Evolutionary conservation across 768 basidiomycete species (phyloP), one percentile per base, ranked within the genome.

Genomic region (Kwoniella europaea): DNA sequence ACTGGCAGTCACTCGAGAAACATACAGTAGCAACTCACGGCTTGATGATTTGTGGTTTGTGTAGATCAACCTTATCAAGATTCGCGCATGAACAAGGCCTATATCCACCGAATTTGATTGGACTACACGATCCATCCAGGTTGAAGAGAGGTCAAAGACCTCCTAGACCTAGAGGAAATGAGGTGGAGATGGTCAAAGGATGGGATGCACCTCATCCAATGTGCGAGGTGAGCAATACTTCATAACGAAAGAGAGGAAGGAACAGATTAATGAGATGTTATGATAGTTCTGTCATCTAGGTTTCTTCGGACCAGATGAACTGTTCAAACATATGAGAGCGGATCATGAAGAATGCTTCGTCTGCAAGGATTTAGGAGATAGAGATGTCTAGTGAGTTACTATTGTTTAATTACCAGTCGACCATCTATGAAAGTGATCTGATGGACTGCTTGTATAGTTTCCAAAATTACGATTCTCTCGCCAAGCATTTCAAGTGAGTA

Each of bases 281-380:
- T n/a, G 35, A 12, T 89, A 89, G 77, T 98, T 98, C 82, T 97
- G 94, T 76, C 88, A 88, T n/a, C 91, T 93, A 75, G 94, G 92
- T 76, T 94, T 91, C 87, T 97, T 95, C 81, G 86, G 90, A n/a
- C 90, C 91, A 65, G 96, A 98, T 78, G 94, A 94, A 77, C 85
- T 98, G n/a, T 97, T 90, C 81, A 86, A 89, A 24, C 97, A 99
- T 82, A 92, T 98, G 90, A 89, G 95, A 63, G 91, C 94, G 79
- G 86, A 86, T 60, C 96, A 99, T 84, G 96, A 99, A 83, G 95
- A 98, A 78, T 98, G 96, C 82, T 97, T 97, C 75, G 83, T 99
- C 15, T 99, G 97, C 83, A 93, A 93, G 80, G 87, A 91, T 35
- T 88, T 90, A 67, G 93, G 91, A 7, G 76, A 92, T 52, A 86